These are phyloP conservation scores for Fragilaria crotonensis DNA, from an alignment of 108 stramenopile species.

Conservation along the genomic window DNA sequence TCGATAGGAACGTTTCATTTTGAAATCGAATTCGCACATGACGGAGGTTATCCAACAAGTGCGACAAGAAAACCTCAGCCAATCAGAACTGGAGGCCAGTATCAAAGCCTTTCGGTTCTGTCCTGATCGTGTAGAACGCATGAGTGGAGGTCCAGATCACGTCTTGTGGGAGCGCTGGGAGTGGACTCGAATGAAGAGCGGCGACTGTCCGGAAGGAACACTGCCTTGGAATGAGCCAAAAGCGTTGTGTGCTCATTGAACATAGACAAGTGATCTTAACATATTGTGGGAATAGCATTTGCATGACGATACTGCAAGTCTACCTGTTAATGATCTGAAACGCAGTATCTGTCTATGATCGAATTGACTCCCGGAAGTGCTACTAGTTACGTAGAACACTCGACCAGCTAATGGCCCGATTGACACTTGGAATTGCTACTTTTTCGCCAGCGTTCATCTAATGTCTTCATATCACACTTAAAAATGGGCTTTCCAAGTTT, in stretches of 20 bases:
- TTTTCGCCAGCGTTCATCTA: conserved; percentile 84
- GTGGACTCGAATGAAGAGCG: conserved; percentile 20
- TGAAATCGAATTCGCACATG: conserved; percentile 21
- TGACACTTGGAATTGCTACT: conserved; percentile 54
- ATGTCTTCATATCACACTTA: conserved; percentile 56
- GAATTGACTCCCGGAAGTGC: no score
- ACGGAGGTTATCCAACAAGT: conserved; percentile 45
- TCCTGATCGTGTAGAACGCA: conserved; percentile 41
- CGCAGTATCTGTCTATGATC: no score
- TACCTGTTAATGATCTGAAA: no score
- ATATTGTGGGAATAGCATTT: no score
- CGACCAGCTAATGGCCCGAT: conserved; percentile 20
- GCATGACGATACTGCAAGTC: no score
- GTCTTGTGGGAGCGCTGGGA: conserved; percentile 60
- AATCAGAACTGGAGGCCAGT: conserved; percentile 28
- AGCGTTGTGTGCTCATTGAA: conserved; percentile 15
- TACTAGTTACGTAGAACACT: no score
- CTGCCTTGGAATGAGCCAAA: conserved; percentile 11
- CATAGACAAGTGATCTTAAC: no score
- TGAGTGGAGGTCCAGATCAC: conserved; percentile 39
- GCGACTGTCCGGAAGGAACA: conserved; percentile 8
- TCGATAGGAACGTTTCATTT: conserved; percentile 9
- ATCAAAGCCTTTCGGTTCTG: conserved; percentile 36
- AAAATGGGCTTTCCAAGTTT: conserved; percentile 75
- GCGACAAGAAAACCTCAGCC: conserved; percentile 23